Conservation (phyloP, 139 green algal species). For the Haematococcus lacustris region DNA sequence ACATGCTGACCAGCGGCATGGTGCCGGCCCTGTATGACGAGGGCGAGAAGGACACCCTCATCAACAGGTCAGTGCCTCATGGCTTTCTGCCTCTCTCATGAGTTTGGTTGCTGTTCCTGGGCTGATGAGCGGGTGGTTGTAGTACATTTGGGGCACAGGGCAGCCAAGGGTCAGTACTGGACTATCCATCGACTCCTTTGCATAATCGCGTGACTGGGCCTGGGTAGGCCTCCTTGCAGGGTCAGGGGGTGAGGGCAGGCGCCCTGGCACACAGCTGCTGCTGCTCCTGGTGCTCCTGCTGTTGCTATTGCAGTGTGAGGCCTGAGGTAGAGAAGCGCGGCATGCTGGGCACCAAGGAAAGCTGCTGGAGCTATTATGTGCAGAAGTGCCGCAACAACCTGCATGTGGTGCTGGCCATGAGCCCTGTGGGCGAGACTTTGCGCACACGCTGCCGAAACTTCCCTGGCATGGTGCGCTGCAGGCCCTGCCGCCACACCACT, state of each 20-base stretch:
- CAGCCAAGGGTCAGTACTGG: too few species aligned
- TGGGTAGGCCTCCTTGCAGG: too few species aligned
- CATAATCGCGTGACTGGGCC: too few species aligned
- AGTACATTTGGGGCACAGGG: too few species aligned
- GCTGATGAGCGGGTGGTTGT: too few species aligned
- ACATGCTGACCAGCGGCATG: conserved; percentile 82
- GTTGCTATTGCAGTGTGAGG: conserved; percentile 10
- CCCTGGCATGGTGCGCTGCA: conserved; percentile 57
- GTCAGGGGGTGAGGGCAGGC: too few species aligned
- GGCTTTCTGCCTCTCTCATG: too few species aligned
- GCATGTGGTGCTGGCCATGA: conserved; percentile 79
- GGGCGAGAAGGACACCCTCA: conserved; percentile 61
- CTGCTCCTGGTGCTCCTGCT: background rate
- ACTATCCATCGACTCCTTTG: too few species aligned
- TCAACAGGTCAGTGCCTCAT: conserved; percentile 15
- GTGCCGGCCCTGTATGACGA: conserved; percentile 81
- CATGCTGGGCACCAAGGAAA: conserved; percentile 56
- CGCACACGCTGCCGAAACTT: conserved; percentile 77
- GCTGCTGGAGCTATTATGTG: conserved; percentile 66
- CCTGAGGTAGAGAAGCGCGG: conserved; percentile 45
- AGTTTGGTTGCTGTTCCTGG: too few species aligned
- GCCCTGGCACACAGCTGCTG: background rate
- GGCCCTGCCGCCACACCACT: background rate
- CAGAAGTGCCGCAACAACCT: conserved; percentile 73
- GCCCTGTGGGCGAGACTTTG: conserved; percentile 66